Base-by-base conservation (phyloP, 164 flowering plant species). In the Brasenia schreberi region DNA sequence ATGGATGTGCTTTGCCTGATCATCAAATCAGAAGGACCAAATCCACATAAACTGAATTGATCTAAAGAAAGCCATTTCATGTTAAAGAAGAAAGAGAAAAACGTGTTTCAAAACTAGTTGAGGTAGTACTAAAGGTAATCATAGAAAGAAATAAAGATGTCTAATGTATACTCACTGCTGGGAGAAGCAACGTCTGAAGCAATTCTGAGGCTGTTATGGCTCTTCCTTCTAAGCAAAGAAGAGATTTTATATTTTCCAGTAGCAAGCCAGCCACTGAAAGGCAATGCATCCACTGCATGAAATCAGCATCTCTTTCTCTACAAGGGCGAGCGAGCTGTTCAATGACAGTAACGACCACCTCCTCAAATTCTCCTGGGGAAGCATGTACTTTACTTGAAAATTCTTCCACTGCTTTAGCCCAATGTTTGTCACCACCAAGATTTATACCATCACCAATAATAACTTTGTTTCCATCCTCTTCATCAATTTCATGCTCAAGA, bases 231-330 rank as follows among this genome's bases (percentile, higher is more conserved):
- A 88, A 42, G 67, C 59, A 77, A 56, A 68, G 75, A 17, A 80
- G 77, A 44, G 92, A 84, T 68, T 78, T 82, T 62, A 84, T 72
- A 72, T 83, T 82, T 73, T 92, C 96, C 74, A 95, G 75, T 33
- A 87, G 82, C 44, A 95, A 87, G 44, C 90, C 84, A 49, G 79
- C 75, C 71, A 95, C 83, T 61, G 97, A 82, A 68, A 95, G 88
- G 71, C 92, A 81, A 77, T 95, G 99, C 87, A 92, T 84, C 99
- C 99, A 95, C 71, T 92, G 95, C 81, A 84, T 71, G 71, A 78
- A 87, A 72, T 90, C 88, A 33, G 97, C 99, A 60, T 87, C 78
- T 78, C 99, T 86, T 74, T 95, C 98, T 77, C 97, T 78, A 74
- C 98, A 92, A 61, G 98, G 92, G 71, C 64, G 79, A 71, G 96